Percentiles rank a stretch among this genome's conserved stretches.
phyloP scores from a whole-genome alignment of 108 stramenopile species.

The Cyclotella atomus region DNA sequence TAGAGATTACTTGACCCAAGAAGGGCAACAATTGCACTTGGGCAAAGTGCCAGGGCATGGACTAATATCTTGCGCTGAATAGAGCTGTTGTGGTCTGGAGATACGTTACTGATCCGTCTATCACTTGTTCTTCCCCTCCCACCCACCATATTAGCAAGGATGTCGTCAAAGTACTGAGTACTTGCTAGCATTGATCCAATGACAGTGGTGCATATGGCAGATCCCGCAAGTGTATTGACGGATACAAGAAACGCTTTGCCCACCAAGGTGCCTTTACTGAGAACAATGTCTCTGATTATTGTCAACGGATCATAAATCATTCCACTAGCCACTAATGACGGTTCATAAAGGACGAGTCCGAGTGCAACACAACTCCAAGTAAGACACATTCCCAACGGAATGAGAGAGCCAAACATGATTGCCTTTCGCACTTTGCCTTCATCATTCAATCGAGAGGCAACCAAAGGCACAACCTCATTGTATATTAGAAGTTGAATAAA shows the following conservation, averaged over 20 bases:
- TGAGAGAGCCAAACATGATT: constrained; percentile 23
- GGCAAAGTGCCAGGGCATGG: constrained; percentile 20
- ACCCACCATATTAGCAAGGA: constrained; percentile 8
- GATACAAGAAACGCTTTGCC: constrained; percentile 30
- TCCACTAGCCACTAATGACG: neutral
- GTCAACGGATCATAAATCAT: constrained; percentile 24
- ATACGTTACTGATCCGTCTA: neutral
- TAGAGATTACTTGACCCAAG: constrained; percentile 29
- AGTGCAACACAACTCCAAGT: constrained; percentile 34
- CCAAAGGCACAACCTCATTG: constrained; percentile 36
- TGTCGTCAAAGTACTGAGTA: constrained; percentile 26
- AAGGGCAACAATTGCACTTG: constrained; percentile 23
- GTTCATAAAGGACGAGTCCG: constrained; percentile 31
- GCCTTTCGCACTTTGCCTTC: constrained; percentile 29
- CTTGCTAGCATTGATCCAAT: constrained; percentile 31
- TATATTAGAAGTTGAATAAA: constrained; percentile 37
- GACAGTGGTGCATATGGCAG: constrained; percentile 43
- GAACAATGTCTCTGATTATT: constrained; percentile 20
- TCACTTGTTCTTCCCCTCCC: neutral
- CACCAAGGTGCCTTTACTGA: constrained; percentile 1
- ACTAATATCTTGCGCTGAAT: constrained; percentile 3
- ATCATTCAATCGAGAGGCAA: constrained; percentile 24
- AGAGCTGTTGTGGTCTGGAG: neutral
- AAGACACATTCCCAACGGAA: constrained; percentile 36
- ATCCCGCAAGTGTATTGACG: constrained; percentile 30